Conservation (phyloP, 768 basidiomycete species). For the Auriscalpium orientale region DNA sequence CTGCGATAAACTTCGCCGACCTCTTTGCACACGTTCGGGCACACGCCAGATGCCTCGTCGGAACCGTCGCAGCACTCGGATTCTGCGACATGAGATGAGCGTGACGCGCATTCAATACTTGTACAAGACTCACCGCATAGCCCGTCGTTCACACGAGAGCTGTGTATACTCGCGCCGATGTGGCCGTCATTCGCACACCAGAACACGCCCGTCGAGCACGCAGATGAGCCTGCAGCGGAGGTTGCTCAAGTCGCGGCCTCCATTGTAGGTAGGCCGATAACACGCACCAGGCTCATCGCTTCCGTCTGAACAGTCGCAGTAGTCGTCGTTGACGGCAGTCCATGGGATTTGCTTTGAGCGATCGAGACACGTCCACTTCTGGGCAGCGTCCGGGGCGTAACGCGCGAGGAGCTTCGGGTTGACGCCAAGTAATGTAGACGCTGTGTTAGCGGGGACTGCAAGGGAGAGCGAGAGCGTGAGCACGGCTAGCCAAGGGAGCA, state of each 20-base stretch:
- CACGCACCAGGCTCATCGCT: constrained; percentile 84
- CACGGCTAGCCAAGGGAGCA: too few relatives aligned
- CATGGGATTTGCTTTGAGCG: constrained; percentile 72
- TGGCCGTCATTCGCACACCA: constrained; percentile 88
- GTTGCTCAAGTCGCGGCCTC: constrained; percentile 4
- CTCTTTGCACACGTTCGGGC: constrained; percentile 69
- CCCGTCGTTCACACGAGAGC: constrained; percentile 85
- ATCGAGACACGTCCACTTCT: constrained; percentile 72
- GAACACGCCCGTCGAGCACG: constrained; percentile 70
- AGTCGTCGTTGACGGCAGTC: constrained; percentile 86
- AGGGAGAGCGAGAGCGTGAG: too few relatives aligned
- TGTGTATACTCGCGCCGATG: constrained; percentile 68
- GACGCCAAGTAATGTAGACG: not conserved
- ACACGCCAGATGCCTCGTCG: constrained; percentile 79
- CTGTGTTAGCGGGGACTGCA: too few relatives aligned
- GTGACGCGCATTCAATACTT: not conserved
- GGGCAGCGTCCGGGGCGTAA: not conserved
- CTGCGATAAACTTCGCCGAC: constrained; percentile 65
- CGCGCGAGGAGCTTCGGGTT: not conserved
- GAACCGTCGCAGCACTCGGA: constrained; percentile 93
- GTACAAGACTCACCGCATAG: constrained; percentile 65
- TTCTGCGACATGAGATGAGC: constrained; percentile 41
- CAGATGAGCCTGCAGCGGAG: constrained; percentile 60
- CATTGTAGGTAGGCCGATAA: not conserved
- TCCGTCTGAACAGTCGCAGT: constrained; percentile 91